Evolutionary conservation across 1,284 basidiomycete genomes (phyloP), one percentile per base, ranked within the genome.

Genomic region (Salmacisia buchloeana): DNA sequence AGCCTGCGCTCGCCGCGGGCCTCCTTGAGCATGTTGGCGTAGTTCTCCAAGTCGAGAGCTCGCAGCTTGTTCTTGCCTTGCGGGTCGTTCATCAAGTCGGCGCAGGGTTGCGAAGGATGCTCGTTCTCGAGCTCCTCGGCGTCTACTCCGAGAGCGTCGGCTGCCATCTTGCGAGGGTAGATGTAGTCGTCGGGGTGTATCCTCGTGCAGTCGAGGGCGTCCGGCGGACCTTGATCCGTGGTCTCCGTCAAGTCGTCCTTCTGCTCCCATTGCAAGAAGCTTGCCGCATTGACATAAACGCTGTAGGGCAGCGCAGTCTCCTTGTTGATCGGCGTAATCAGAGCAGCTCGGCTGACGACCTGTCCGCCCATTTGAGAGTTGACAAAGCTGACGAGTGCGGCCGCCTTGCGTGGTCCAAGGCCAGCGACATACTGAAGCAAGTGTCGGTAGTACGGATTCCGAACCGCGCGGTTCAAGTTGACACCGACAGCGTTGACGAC

Each of bases 181-280:
- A 97, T 92, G 80, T 98, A 99, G 81, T 98, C 94, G 80, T 97
- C 93, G 0, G 92, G 92, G 80, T 99, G 96, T 67, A 99, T 92
- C 15, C 96, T 89, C 25, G 94, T 98, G 75, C 89, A 88, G 79
- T 99, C 96, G 52, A 99, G 84, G 3, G 93, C 91, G 80, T 98
- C 94, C 12, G 90, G 88, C 59, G 83, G 80, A 12, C 85, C 83
- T 65, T 87, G 85, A 64, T 86, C 85, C 23, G 90, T 85, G 72
- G 87, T 85, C 78, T 89, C 89, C 38, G 85, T 83, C 61, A 87
- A 85, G 54, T 83, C 79, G 64, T 43, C 38, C 25, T 70, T 70
- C 58, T 69, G 69, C 58, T 88, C 45, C 68, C 98, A 94, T 34
- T 89, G 68, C 57, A 79, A 66, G 88, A 62, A 99, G 82, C 85